Evolutionary conservation across 306 rosid genomes (phyloP), one percentile per base, ranked within the genome.

Genomic region (Inga oerstediana): DNA sequence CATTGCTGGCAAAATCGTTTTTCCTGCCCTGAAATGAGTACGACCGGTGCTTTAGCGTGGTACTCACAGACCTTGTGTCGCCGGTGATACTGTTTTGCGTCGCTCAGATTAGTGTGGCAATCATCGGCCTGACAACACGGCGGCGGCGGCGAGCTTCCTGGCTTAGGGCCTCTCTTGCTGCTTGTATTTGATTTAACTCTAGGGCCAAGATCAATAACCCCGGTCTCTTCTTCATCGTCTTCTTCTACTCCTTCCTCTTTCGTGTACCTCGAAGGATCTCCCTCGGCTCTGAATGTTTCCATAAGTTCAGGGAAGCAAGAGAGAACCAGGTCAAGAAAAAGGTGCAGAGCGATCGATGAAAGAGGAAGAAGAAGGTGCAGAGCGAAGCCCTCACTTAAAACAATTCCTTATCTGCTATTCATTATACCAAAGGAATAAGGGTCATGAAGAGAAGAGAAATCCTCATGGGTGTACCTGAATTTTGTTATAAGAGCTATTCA

Each of bases 1-100:
- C 99, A 94, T 92, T 96, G 99, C 86, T 96, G 99, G 85, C 99
- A 96, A 87, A 96, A 96, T 54, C 99, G 90, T 80, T 94, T 93
- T 9, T 74, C 89, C 51, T 56, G 45, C 20, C 91, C 98, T 32
- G 79, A 82, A 56, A 94, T 75, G 37, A 49, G 58, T 84, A 91
- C 97, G 70, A 45, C 49, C 59, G 84, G 70, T 81, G 89, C 92
- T 77, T 92, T 96, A 72, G 97, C 88, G 85, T 96, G 98, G 52
- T 71, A 65, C 84, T 88, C 95, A 48, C 99, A 96, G 30, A 94
- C 98, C 93, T 94, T 92, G 76, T 96, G 99, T 11, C 98, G 88
- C 10, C 92, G 83, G 64, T 94, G 89, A 82, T 96, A 96, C 69
- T 37, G 89, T 82, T 91, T 96, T 0, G 91, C 92, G 24, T 65